Conservation (phyloP, 345 rosid genomes). For the Euclidium syriacum region DNA sequence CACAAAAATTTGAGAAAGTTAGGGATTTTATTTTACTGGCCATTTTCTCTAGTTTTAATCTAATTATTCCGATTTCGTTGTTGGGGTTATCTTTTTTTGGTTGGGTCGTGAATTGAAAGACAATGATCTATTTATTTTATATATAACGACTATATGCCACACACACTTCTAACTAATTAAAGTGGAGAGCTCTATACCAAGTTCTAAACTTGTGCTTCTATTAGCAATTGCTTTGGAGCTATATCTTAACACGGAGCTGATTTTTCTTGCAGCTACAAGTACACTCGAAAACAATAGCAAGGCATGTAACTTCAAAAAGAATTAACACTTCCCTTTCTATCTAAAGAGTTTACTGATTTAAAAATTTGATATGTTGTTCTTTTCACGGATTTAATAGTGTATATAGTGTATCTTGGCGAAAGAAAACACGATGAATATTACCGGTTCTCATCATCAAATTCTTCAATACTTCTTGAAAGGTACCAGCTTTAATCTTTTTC, state of each 20-base stretch:
- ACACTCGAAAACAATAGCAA: not conserved
- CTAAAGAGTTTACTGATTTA: not conserved
- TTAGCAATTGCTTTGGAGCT: not conserved
- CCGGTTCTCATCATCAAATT: constrained; percentile 37
- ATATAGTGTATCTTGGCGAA: constrained; percentile 46
- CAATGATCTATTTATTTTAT: no score
- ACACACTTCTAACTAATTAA: constrained; percentile 11
- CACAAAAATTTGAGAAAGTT: no score
- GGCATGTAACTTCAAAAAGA: not conserved
- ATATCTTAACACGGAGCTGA: constrained; percentile 1
- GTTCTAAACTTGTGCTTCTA: constrained; percentile 9
- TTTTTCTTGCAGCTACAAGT: not conserved
- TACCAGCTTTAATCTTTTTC: no score
- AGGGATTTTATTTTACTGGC: no score
- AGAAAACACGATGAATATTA: constrained; percentile 35
- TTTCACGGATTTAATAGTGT: constrained; percentile 10
- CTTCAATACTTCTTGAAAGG: constrained; percentile 38
- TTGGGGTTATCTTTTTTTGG: no score
- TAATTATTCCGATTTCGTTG: no score
- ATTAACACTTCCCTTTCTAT: no score
- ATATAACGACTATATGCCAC: no score
- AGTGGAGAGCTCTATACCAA: constrained; percentile 5
- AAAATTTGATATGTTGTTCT: not conserved
- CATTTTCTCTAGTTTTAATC: no score
- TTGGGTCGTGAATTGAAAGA: no score